Percentiles rank a stretch among this genome's conserved stretches.
phyloP scores from a whole-genome alignment of 2,329 filamentous ascomycete species.

The Paecilomyces fulvus region DNA sequence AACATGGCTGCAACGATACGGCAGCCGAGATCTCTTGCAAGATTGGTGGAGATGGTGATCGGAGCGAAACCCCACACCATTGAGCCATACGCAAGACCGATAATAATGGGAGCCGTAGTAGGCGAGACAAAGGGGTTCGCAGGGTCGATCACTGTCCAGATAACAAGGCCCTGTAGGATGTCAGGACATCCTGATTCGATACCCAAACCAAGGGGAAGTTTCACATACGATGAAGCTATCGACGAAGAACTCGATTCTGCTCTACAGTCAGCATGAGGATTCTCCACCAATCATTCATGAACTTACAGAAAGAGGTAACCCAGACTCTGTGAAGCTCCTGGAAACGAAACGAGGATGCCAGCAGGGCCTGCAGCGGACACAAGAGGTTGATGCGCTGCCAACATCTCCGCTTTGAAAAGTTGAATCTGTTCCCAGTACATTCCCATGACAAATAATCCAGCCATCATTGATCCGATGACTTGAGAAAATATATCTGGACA shows the following conservation, averaged over 20 bases:
- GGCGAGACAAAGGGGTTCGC: conserved; percentile 50
- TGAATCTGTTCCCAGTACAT: conserved; percentile 48
- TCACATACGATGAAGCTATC: conserved; percentile 44
- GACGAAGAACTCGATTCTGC: conserved; percentile 50
- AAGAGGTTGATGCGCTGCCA: conserved; percentile 28
- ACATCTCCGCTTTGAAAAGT: conserved; percentile 30
- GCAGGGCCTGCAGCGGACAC: conserved; percentile 44
- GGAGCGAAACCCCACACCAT: conserved; percentile 52
- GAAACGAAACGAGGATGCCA: conserved; percentile 49
- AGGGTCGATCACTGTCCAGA: conserved; percentile 51
- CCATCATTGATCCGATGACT: conserved; percentile 49
- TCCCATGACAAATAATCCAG: conserved; percentile 47
- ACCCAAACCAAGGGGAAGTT: neutral
- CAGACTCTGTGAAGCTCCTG: conserved; percentile 42
- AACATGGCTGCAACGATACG: conserved; percentile 53
- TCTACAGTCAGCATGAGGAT: neutral
- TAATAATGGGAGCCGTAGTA: conserved; percentile 42
- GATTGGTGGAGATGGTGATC: conserved; percentile 49
- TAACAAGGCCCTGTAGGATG: conserved; percentile 38
- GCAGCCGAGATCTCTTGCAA: conserved; percentile 51
- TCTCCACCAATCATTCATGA: neutral
- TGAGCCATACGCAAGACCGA: conserved; percentile 47
- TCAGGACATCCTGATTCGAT: neutral
- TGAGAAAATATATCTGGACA: conserved; percentile 47
- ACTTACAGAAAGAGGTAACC: conserved; percentile 46